Evolutionary conservation across 1,284 basidiomycete species (phyloP).

Genomic region (Ceratobasidium papillatum): DNA sequence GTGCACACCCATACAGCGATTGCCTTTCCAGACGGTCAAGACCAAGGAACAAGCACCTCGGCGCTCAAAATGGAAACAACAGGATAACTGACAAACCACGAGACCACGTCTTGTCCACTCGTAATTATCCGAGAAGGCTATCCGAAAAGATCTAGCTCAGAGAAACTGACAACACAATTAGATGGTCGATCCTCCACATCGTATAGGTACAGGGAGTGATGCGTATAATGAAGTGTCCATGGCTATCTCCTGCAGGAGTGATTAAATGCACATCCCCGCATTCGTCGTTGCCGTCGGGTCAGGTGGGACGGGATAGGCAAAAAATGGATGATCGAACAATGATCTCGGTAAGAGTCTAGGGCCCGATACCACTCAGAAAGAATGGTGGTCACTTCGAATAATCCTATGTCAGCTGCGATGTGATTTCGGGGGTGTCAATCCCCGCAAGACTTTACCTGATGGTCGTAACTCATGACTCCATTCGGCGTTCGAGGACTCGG

Average conservation of each 20-base stretch:
- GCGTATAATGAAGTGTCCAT: background rate
- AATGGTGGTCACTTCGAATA: background rate
- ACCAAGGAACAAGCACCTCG: background rate
- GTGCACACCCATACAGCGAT: background rate
- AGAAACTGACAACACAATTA: background rate
- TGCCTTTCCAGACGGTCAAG: background rate
- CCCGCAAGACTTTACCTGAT: background rate
- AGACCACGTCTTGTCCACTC: background rate
- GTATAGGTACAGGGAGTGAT: background rate
- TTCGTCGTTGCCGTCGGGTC: slow-evolving; percentile 1
- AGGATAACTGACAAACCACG: background rate
- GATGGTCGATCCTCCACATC: background rate
- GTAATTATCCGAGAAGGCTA: background rate
- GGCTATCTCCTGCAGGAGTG: background rate
- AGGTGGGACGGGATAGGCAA: background rate
- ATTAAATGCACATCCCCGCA: background rate
- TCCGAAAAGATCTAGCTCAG: background rate
- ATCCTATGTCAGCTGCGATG: background rate
- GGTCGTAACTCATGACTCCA: background rate
- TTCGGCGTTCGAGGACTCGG: background rate
- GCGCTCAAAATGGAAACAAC: background rate
- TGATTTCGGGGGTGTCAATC: background rate
- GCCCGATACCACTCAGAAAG: background rate
- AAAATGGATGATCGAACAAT: background rate
- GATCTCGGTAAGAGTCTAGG: background rate